Conservation (phyloP, 129 eudicot genomes). For the Flaveria linearis region DNA sequence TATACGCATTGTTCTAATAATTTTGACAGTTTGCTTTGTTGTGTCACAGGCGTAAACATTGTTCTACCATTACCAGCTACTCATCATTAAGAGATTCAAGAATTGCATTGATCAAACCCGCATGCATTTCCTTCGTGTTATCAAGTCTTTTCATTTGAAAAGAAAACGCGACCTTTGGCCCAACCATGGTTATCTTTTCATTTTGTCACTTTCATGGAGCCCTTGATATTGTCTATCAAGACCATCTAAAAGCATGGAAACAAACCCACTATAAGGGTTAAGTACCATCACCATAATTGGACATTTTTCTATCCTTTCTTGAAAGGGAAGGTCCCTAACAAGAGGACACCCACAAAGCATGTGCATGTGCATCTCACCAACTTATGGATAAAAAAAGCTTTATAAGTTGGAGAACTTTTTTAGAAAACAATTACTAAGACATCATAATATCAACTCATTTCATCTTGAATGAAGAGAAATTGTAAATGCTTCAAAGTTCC, state of each 20-base stretch:
- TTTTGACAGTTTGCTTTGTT: conserved; percentile 96
- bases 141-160: conserved; percentile 34
- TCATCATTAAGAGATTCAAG: conserved; percentile 71
- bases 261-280: conserved; percentile 77
- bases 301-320: conserved; percentile 39
- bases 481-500: conserved; percentile 35
- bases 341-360: conserved; percentile 54
- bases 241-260: conserved; percentile 33
- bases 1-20: conserved; percentile 38
- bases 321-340: conserved; percentile 59
- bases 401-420: neutral
- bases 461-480: conserved; percentile 34
- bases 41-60: conserved; percentile 96
- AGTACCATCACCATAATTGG: conserved; percentile 37
- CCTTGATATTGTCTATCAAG: conserved; percentile 37
- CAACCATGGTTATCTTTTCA: conserved; percentile 78
- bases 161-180: conserved; percentile 60
- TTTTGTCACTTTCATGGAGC: conserved; percentile 37
- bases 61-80: conserved; percentile 63
- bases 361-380: conserved; percentile 70
- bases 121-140: conserved; percentile 31
- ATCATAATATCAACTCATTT: conserved; percentile 31
- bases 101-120: conserved; percentile 29
- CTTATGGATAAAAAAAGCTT: conserved; percentile 34
- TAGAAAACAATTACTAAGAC: conserved; percentile 14